Evolutionary conservation across 176 grass and related monocot species (phyloP), one percentile per base, ranked within the genome.

Genomic region (Musa beccarii): DNA sequence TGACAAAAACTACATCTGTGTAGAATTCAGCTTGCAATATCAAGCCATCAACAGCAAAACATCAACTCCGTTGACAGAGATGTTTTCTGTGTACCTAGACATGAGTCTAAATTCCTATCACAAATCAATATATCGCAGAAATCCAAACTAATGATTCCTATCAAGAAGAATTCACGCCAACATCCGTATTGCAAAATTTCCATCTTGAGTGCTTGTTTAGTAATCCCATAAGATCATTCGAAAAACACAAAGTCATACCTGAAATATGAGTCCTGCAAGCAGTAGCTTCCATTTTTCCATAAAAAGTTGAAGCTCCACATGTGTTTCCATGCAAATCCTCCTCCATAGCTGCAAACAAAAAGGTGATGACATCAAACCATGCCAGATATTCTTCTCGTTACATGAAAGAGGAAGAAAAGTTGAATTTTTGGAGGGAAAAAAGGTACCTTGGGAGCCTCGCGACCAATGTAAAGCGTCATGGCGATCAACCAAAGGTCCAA

Each of bases 261-360:
- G 92, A 64, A 85, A 92, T 69, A 96, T 62, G 52, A 96, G 9
- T 66, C 92, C 92, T 13, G 92, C 87, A 10, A 96, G 78, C 59
- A 96, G 80, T 71, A 96, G 87, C 23, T 78, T 84, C 92, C 92
- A 96, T 85, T 96, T 96, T 59, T 96, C 89, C 62, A 80, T 78
- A 55, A 96, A 83, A 79, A 96, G 90, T 78, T 96, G 84, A 65
- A 96, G 68, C 80, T 96, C 92, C 29, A 92, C 79, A 9, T 84
- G 78, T 43, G 74, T 85, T 83, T 96, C 92, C 26, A 79, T 67
- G 71, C 76, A 87, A 53, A 96, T 71, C 89, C 80, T 96, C 69
- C 82, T 92, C 72, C 86, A 74, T 55, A 96, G 67, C 92, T 96
- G 79, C 72, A 82, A 34, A 59, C 34, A 43, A 34, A 59, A 49